A percentile compares a stretch with the other conserved stretches of the same genome.
These are phyloP conservation scores for Clonostachys sp. DNA, from an alignment of 2,329 filamentous ascomycete genomes.

Conservation along the genomic window DNA sequence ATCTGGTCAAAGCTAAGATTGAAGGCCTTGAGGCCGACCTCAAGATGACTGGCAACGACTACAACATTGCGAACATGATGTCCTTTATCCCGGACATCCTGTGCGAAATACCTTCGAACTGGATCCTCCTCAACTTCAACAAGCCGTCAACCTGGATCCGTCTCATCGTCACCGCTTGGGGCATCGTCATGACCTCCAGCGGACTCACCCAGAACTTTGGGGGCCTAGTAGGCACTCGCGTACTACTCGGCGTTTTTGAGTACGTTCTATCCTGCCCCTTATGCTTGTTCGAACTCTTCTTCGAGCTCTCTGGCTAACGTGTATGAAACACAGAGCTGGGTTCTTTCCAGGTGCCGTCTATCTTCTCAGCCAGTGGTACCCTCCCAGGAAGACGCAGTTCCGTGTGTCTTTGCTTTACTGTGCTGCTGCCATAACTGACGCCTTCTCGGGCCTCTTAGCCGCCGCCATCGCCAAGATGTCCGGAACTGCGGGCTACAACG, in stretches of 20 bases:
- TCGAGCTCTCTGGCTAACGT: background rate
- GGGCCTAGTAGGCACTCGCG: conserved; percentile 9
- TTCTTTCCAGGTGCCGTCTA: conserved; percentile 4
- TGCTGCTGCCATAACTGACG: conserved; percentile 10
- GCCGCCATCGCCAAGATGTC: conserved; percentile 13
- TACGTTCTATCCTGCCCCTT: conserved; percentile 49
- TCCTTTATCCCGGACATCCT: conserved; percentile 44
- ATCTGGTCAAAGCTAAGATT: conserved; percentile 44
- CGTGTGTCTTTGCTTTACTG: conserved; percentile 20
- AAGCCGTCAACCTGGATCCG: conserved; percentile 60
- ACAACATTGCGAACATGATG: conserved; percentile 17
- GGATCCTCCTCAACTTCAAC: conserved; percentile 25
- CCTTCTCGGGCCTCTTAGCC: conserved; percentile 13
- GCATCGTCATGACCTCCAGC: conserved; percentile 10
- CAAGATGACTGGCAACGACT: conserved; percentile 51
- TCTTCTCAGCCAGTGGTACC: conserved; percentile 22
- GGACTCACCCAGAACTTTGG: conserved; percentile 9
- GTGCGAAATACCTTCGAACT: conserved; percentile 1
- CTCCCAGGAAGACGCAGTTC: conserved; percentile 16
- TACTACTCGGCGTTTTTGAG: conserved; percentile 11
- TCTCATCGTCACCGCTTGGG: conserved; percentile 51
- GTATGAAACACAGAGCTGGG: conserved; percentile 6
- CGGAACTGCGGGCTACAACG: conserved; percentile 5
- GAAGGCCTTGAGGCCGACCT: conserved; percentile 21
- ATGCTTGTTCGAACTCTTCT: conserved; percentile 20